Evolutionary conservation across 805 yeast genomes (phyloP).

Genomic region (Candida awuae): DNA sequence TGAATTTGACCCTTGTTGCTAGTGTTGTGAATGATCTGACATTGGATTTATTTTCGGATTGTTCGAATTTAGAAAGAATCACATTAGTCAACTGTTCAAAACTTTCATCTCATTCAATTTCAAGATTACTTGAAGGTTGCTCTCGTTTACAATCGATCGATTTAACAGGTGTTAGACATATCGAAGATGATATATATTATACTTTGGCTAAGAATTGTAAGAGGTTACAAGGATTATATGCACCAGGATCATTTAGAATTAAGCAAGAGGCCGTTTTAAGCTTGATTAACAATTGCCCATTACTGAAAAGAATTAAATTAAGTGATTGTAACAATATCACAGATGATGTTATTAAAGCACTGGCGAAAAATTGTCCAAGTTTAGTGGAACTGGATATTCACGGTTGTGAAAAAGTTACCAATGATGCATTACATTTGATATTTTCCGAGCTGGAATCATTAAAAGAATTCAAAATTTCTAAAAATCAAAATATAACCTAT

Average conservation of each 20-base stretch:
- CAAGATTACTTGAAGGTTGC: conserved; percentile 56
- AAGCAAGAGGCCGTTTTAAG: conserved; percentile 54
- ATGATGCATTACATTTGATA: conserved; percentile 47
- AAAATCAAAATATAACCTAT: conserved; percentile 63
- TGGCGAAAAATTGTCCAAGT: conserved; percentile 66
- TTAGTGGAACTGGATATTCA: conserved; percentile 88
- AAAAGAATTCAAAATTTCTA: conserved; percentile 77
- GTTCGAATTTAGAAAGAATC: conserved; percentile 73
- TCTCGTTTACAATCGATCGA: conserved; percentile 75
- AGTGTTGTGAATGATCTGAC: conserved; percentile 57
- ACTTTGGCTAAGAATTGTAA: conserved; percentile 66
- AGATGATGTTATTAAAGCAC: conserved; percentile 50
- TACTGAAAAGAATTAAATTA: conserved; percentile 74
- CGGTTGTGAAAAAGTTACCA: conserved; percentile 66
- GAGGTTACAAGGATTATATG: conserved; percentile 81
- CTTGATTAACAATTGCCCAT: conserved; percentile 56
- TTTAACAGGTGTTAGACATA: conserved; percentile 65
- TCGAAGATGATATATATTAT: conserved; percentile 61
- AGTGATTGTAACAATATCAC: conserved; percentile 62
- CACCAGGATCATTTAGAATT: conserved; percentile 73
- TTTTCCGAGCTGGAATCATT: conserved; percentile 60
- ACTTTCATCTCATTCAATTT: conserved; percentile 53
- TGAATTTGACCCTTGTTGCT: conserved; percentile 72
- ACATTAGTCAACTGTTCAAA: conserved; percentile 75
- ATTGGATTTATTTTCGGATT: conserved; percentile 53